Evolutionary conservation across 78 protist species (phyloP).

Genomic region (Cyanophora paradoxa): DNA sequence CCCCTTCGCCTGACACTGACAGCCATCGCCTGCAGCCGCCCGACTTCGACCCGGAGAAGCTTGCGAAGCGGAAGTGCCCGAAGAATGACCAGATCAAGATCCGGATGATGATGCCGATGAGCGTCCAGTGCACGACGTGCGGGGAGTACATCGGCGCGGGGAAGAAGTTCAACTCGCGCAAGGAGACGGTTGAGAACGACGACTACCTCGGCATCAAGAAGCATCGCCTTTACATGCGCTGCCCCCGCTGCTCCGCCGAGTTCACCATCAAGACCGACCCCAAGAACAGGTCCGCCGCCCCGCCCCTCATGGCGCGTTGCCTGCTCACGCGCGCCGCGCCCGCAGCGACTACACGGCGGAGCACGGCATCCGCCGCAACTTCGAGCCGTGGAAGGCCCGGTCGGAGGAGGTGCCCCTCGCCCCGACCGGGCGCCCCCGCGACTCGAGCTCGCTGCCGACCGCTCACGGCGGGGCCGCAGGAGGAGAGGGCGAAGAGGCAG

Average conservation of each 20-base stretch:
- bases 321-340: too few relatives aligned
- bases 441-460: too few relatives aligned
- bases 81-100: neutral
- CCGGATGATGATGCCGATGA: constrained; percentile 1
- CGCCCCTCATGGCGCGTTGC: too few relatives aligned
- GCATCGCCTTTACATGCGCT: constrained; percentile 19
- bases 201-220: constrained; percentile 6
- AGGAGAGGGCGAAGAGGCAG: too few relatives aligned
- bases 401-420: too few relatives aligned
- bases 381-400: neutral
- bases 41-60: neutral
- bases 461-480: neutral
- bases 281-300: neutral
- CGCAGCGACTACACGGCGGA: neutral
- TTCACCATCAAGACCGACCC: constrained; percentile 38
- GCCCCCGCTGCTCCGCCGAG: constrained; percentile 23
- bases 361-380: neutral
- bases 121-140: neutral
- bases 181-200: constrained; percentile 12
- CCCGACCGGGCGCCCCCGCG: too few relatives aligned
- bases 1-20: too few relatives aligned
- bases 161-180: neutral
- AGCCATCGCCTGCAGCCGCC: too few relatives aligned
- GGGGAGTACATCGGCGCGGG: neutral
- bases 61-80: neutral